Conservation (phyloP, 352 stramenopile species). For the Peronosclerospora sorghi region DNA sequence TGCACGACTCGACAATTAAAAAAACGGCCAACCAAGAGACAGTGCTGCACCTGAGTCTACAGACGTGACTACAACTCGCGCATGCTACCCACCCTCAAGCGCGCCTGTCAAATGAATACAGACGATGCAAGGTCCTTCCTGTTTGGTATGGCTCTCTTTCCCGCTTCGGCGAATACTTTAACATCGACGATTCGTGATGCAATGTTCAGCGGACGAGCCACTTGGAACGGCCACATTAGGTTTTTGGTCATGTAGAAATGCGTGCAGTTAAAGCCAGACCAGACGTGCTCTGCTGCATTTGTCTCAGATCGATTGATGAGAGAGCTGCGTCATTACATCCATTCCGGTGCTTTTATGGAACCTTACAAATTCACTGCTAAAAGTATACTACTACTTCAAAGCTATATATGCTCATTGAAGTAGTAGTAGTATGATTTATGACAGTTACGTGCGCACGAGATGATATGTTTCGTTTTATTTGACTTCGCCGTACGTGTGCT, state of each 20-base stretch:
- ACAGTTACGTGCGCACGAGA: no score
- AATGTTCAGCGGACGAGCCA: background rate
- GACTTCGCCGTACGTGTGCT: constrained; percentile 52
- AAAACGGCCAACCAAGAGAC: constrained; percentile 13
- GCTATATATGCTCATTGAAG: no score
- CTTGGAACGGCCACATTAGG: no score
- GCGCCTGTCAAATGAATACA: constrained; percentile 9
- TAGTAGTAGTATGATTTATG: no score
- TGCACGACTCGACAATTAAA: constrained; percentile 12
- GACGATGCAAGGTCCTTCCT: constrained; percentile 19
- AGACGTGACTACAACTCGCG: constrained; percentile 9
- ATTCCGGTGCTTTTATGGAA: background rate
- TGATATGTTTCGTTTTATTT: no score
- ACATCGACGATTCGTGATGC: constrained; percentile 2
- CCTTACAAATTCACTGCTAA: background rate
- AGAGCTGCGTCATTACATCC: no score
- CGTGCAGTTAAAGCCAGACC: background rate
- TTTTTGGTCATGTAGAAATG: no score
- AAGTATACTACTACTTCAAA: no score
- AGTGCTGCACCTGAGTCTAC: constrained; percentile 6
- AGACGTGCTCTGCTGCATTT: background rate
- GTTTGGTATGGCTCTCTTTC: constrained; percentile 10
- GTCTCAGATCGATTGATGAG: background rate
- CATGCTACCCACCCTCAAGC: background rate
- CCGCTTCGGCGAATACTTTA: constrained; percentile 8